Conservation (phyloP, 2,329 filamentous ascomycete species). For the Myriangium duriaei region DNA sequence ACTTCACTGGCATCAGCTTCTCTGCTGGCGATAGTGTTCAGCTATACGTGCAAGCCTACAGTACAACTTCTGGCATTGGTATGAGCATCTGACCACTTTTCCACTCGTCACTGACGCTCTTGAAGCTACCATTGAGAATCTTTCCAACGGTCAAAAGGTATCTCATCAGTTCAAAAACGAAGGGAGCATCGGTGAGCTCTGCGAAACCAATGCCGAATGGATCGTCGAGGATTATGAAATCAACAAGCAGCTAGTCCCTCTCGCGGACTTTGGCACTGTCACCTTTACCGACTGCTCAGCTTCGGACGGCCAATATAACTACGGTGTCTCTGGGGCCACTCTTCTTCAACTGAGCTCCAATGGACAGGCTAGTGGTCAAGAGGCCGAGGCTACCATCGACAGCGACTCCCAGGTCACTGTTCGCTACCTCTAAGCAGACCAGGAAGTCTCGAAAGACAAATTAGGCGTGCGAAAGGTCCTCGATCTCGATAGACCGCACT, state of each 20-base stretch:
- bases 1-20: slow-evolving; percentile 37
- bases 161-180: slow-evolving; percentile 39
- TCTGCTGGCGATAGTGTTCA: slow-evolving; percentile 34
- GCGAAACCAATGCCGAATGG: slow-evolving; percentile 49
- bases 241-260: slow-evolving; percentile 26
- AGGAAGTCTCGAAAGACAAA: too few species aligned
- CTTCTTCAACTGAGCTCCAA: neutral
- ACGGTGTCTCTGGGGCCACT: neutral
- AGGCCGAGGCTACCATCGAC: neutral
- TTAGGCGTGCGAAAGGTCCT: too few species aligned
- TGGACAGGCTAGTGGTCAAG: neutral
- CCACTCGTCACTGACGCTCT: too few species aligned
- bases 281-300: slow-evolving; percentile 27
- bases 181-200: slow-evolving; percentile 28
- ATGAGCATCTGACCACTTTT: too few species aligned
- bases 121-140: slow-evolving; percentile 39
- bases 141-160: slow-evolving; percentile 39
- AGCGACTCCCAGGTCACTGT: neutral
- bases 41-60: slow-evolving; percentile 29
- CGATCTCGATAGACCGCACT: too few species aligned
- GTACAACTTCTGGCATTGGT: slow-evolving; percentile 32
- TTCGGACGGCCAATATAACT: slow-evolving; percentile 22
- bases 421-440: neutral
- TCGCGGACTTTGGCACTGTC: slow-evolving; percentile 38
- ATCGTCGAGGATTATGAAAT: slow-evolving; percentile 20